These are phyloP conservation scores for Cryptococcus wingfieldii DNA, from an alignment of 1,284 basidiomycete genomes.

Conservation along the genomic window DNA sequence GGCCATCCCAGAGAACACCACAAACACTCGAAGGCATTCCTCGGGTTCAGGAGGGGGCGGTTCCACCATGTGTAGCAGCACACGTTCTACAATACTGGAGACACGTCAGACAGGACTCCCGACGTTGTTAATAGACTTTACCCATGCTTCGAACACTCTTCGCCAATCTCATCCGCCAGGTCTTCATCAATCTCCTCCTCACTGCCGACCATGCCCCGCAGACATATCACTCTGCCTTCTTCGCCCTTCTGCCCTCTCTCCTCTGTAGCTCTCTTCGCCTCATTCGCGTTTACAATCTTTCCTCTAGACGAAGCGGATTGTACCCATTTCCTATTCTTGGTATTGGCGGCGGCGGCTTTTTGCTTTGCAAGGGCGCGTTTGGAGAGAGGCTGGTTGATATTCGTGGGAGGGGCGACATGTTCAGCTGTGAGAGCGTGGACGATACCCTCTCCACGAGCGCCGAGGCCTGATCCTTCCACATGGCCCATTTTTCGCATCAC, in stretches of 20 bases:
- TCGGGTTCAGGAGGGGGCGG: conserved; percentile 59
- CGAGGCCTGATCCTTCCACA: conserved; percentile 84
- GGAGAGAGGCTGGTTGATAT: conserved; percentile 24
- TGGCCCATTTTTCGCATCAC: conserved; percentile 76
- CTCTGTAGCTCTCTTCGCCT: conserved; percentile 66
- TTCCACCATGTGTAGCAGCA: conserved; percentile 71
- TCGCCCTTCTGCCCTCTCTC: conserved; percentile 76
- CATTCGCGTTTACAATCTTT: conserved; percentile 79
- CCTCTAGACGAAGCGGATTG: conserved; percentile 58
- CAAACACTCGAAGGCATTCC: conserved; percentile 75
- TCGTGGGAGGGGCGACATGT: conserved; percentile 33
- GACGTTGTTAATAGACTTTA: conserved; percentile 47
- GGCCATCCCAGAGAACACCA: conserved; percentile 77
- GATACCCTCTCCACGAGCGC: conserved; percentile 75
- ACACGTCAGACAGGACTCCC: conserved; percentile 27
- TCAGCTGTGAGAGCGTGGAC: conserved; percentile 80
- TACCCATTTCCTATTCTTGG: conserved; percentile 36
- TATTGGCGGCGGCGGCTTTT: conserved; percentile 39
- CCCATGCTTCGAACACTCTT: conserved; percentile 53
- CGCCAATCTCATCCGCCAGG: conserved; percentile 77
- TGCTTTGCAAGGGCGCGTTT: conserved; percentile 40
- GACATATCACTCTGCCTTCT: conserved; percentile 76
- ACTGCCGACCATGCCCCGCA: conserved; percentile 78
- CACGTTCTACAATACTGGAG: conserved; percentile 80
- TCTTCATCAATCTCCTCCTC: conserved; percentile 82